These are phyloP conservation scores for Talaromyces sp. DNA, from an alignment of 2,329 filamentous ascomycete species.

Conservation along the genomic window DNA sequence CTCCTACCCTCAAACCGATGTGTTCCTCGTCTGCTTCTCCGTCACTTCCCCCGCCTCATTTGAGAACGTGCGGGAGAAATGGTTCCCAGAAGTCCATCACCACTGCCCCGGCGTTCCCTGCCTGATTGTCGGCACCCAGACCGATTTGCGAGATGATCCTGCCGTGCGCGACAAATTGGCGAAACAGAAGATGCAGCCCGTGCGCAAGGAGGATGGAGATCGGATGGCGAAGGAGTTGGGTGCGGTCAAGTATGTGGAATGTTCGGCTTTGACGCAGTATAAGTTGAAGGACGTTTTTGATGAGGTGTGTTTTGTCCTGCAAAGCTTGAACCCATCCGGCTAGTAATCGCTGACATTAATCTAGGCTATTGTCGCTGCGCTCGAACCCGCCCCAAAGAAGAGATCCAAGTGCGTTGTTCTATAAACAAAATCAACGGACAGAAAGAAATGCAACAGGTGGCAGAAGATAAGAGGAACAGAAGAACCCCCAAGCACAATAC, in stretches of 20 bases:
- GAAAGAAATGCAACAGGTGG: neutral
- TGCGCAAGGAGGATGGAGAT: constrained; percentile 88
- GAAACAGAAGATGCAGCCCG: constrained; percentile 94
- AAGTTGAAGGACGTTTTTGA: constrained; percentile 99
- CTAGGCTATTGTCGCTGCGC: constrained; percentile 88
- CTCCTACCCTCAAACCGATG: constrained; percentile 96
- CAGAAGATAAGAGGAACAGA: neutral
- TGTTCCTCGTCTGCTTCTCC: constrained; percentile 98
- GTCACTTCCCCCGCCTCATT: constrained; percentile 96
- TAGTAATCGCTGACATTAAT: constrained; percentile 9
- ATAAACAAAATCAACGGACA: constrained; percentile 38
- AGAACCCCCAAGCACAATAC: neutral
- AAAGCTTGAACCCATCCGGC: neutral
- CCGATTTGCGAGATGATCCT: constrained; percentile 85
- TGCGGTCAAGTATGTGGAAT: constrained; percentile 98
- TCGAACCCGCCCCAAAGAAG: constrained; percentile 84
- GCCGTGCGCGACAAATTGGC: constrained; percentile 84
- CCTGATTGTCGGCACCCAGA: constrained; percentile 95
- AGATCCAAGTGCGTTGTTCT: constrained; percentile 68
- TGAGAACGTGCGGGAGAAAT: constrained; percentile 98
- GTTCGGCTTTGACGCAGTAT: constrained; percentile 94
- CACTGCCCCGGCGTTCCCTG: constrained; percentile 97
- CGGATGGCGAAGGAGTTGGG: constrained; percentile 96
- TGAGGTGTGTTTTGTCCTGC: constrained; percentile 61
- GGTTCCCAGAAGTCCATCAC: constrained; percentile 98